Base-by-base conservation (phyloP, 345 rosid species). In the Lepidium sativum region DNA sequence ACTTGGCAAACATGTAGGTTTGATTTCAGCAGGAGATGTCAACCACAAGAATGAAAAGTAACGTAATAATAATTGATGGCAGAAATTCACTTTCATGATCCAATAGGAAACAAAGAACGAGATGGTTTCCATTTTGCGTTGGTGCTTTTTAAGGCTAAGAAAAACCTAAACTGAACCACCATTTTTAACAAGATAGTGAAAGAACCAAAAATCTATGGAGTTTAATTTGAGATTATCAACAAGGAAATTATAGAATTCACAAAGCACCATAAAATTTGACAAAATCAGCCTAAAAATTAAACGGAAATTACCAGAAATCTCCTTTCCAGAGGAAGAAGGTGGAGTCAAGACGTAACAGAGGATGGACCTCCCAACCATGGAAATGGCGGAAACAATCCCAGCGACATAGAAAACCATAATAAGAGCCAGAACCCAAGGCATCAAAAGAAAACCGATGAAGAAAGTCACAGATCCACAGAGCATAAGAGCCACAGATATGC, bases 341-440 rank as follows among this genome's bases (percentile, higher is more conserved):
- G 86, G 81, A 0, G 84, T 38, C 75, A 74, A 72, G 65, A 74
- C 84, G 75, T 77, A 80, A 48, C 82, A 78, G 63, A 94, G 50
- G 10, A 90, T 63, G 0, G 89, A 80, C 53, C 88, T 84, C 1
- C 89, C 89, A 13, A 84, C 54, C 78, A 86, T 60, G 25, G 97
- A 88, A 60, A 94, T 68, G 7, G 83, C 57, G 4, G 99, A 82
- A 11, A 94, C 85, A 51, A 88, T 57, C 29, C 96, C 99, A 2
- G 81, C 99, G 40, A 90, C 86, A 44, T 88, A 90, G 33, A 90
- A 77, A 55, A 85, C 67, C 86, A 86, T 68, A 4, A 88, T 67
- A 60, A 94, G 78, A 61, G 91, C 92, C 1, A 94, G 37, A 45
- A 90, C 86, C 97, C 97, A 94, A 1, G 99, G 99, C 95, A 94